Evolutionary conservation across 129 eudicot species (phyloP).

Genomic region (Flaveria trinervia): DNA sequence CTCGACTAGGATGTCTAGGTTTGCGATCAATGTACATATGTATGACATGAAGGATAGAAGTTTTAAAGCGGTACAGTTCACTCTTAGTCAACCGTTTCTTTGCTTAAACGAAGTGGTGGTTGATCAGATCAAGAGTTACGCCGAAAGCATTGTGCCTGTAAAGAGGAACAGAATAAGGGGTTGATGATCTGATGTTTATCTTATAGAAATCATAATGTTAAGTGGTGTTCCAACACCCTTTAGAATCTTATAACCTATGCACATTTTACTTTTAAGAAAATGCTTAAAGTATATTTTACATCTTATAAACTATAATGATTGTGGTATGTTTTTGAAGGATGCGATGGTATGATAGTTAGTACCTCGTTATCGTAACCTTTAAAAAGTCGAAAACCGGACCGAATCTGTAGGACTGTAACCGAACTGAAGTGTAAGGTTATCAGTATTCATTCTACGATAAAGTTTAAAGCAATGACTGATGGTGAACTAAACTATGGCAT

Average conservation of each 20-base stretch:
- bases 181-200: not conserved
- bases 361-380: not conserved
- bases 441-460: no score
- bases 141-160: constrained; percentile 17
- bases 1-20: not conserved
- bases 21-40: not conserved
- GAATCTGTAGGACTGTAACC: no score
- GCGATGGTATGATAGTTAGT: not conserved
- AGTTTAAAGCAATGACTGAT: no score
- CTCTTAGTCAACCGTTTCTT: constrained; percentile 10
- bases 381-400: no score
- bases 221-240: no score
- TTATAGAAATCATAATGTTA: no score
- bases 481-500: no score
- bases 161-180: not conserved
- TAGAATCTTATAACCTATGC: no score
- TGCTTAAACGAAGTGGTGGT: not conserved
- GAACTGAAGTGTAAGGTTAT: no score
- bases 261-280: no score
- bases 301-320: no score
- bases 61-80: not conserved
- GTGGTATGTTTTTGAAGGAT: not conserved
- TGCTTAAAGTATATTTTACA: not conserved
- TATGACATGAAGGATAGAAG: constrained; percentile 16
- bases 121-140: constrained; percentile 15